These are phyloP conservation scores for Psilocybe mexicana DNA, from an alignment of 1,284 basidiomycete species.

Conservation along the genomic window DNA sequence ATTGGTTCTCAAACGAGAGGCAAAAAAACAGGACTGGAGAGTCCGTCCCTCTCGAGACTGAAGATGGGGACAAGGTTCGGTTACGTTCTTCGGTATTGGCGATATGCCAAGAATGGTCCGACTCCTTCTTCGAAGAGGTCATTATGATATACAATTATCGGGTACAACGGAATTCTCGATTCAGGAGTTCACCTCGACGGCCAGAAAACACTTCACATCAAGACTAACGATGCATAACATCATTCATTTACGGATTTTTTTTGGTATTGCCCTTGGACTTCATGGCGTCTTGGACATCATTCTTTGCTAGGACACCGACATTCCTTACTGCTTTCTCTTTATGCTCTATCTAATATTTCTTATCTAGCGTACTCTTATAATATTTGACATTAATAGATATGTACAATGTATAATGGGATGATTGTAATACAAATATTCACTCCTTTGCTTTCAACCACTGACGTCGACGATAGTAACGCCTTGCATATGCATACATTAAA, in stretches of 20 bases:
- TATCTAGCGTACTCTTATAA: background rate
- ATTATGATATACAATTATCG: conserved; percentile 54
- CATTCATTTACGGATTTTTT: background rate
- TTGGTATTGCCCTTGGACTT: background rate
- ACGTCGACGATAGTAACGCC: too few species aligned
- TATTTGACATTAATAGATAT: too few species aligned
- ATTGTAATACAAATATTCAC: background rate
- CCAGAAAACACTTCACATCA: conserved; percentile 13
- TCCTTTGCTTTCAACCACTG: background rate
- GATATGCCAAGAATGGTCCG: conserved; percentile 51
- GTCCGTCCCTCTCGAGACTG: conserved; percentile 37
- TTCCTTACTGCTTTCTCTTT: background rate
- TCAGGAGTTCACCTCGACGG: conserved; percentile 11
- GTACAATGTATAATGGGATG: background rate
- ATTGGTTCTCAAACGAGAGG: conserved; percentile 62
- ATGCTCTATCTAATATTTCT: background rate
- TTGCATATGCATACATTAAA: background rate
- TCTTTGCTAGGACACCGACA: background rate
- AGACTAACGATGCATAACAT: conserved; percentile 1
- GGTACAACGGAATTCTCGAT: conserved; percentile 31
- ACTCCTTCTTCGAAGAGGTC: conserved; percentile 56
- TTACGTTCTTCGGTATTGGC: conserved; percentile 45
- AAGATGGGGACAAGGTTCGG: conserved; percentile 47
- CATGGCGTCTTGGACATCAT: background rate
- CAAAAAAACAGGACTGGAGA: conserved; percentile 42